A percentile compares a stretch with the other conserved stretches of the same genome.
Evolutionary conservation across 805 yeast species (phyloP).

Genomic region (Saccharomycopsis amapae): DNA sequence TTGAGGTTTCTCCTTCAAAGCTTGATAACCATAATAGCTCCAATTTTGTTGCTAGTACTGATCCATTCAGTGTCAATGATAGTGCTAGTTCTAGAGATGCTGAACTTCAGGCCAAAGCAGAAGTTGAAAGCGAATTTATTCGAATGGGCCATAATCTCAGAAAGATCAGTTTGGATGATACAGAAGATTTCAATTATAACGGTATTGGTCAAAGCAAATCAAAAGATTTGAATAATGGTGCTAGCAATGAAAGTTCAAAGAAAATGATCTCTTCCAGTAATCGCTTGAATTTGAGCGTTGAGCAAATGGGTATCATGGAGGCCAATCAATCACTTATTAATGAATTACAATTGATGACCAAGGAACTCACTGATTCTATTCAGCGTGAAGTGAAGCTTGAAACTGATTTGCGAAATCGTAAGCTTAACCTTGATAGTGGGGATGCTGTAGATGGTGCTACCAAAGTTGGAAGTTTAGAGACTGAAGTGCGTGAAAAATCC

Average conservation of each 20-base stretch:
- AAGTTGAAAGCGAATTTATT: constrained; percentile 14
- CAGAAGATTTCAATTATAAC: neutral
- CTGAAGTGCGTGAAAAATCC: constrained; percentile 33
- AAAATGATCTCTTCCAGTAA: neutral
- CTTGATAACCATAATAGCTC: neutral
- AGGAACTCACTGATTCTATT: constrained; percentile 66
- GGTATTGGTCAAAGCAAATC: too few relatives aligned
- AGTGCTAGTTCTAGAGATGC: constrained; percentile 7
- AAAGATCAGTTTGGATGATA: too few relatives aligned
- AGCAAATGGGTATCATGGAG: constrained; percentile 54
- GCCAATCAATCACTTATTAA: constrained; percentile 52
- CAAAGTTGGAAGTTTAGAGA: constrained; percentile 26
- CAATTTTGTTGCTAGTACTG: neutral
- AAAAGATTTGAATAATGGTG: too few relatives aligned
- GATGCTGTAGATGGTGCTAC: neutral
- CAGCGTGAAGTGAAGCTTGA: constrained; percentile 62
- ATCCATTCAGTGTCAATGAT: neutral
- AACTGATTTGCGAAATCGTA: constrained; percentile 29
- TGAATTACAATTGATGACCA: constrained; percentile 62
- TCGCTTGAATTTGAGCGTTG: constrained; percentile 41
- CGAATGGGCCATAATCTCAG: neutral
- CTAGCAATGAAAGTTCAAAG: neutral
- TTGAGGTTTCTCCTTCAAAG: neutral
- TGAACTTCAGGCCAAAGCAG: constrained; percentile 17
- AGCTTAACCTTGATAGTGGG: neutral